Evolutionary conservation across 495 filamentous ascomycete genomes (phyloP), one percentile per base, ranked within the genome.

Genomic region (Penicillium canariense): DNA sequence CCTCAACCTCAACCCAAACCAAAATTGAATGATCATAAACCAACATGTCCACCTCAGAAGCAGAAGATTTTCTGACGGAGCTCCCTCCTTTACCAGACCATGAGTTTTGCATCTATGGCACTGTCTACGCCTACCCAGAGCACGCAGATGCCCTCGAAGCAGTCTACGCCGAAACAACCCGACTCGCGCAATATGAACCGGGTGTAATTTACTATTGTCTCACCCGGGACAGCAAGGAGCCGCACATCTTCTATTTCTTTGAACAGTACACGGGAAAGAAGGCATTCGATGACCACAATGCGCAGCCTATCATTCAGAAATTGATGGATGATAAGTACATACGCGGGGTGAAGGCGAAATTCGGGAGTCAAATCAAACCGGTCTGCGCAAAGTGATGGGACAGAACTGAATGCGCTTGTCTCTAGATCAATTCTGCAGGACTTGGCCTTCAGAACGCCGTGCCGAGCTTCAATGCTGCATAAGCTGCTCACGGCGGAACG

Each of bases 191-290:
- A 12, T 64, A 44, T 9, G 71, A 73, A 48, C 62, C 66, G 3
- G 71, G 71, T 14, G 60, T 53, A 11, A 49, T 74, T 15, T 66
- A 72, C 40, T 73, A 72, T 44, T 65, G 58, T 48, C 58, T 73
- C 20, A 54, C 50, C 18, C 32, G 67, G 25, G 70, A 73, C 45
- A 4, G 4, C 15, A 49, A 63, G 14, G 59, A 73, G 27, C 62
- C 50, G 1, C 59, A 35, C 25, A 38, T 73, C 10, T 74, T 74
- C 31, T 63, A 72, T 46, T 73, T 73, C 44, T 73, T 70, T 46
- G 71, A 73, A 56, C 52, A 59, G 7, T 74, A 70, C 34, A 58
- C 48, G 3, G 58, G 59, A 0, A 49, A 46, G 7, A 32, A 55
- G 27, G 68, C 70, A 0, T 74, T 74, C 42, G 62, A 68, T 3